Percentiles rank a stretch among this genome's conserved stretches.
These are phyloP conservation scores for Ogataea salicorniae DNA, from an alignment of 805 yeast genomes.

Conservation along the genomic window DNA sequence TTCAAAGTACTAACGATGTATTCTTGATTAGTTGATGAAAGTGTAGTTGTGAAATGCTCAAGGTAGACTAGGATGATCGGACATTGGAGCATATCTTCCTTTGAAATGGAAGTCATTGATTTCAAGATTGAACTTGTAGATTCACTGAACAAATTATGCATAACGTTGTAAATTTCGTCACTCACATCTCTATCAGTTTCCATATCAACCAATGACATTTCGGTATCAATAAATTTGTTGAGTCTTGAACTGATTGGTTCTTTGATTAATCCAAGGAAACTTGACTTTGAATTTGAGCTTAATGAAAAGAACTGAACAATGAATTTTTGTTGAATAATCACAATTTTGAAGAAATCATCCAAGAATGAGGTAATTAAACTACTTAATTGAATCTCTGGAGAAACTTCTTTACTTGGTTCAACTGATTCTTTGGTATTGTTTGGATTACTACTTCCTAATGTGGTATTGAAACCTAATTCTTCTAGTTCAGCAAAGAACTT, in stretches of 20 bases:
- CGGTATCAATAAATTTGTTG: slow-evolving; percentile 7
- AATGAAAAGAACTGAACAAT: slow-evolving; percentile 39
- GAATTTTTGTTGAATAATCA: slow-evolving; percentile 43
- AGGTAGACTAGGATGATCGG: slow-evolving; percentile 40
- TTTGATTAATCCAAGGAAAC: slow-evolving; percentile 40
- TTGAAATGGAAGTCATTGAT: slow-evolving; percentile 29
- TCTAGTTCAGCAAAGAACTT: slow-evolving; percentile 25
- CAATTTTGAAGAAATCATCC: slow-evolving; percentile 9
- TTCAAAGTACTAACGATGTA: slow-evolving; percentile 47
- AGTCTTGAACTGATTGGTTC: slow-evolving; percentile 22
- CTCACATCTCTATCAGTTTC: slow-evolving; percentile 30
- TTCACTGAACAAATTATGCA: slow-evolving; percentile 27
- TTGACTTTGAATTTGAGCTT: slow-evolving; percentile 33
- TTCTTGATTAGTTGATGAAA: slow-evolving; percentile 58
- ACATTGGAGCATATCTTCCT: slow-evolving; percentile 35
- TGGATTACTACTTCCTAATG: background rate
- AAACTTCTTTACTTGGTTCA: background rate
- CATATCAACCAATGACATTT: slow-evolving; percentile 6
- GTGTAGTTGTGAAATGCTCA: slow-evolving; percentile 33
- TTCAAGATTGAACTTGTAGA: slow-evolving; percentile 28
- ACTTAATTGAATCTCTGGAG: slow-evolving; percentile 3
- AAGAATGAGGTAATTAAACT: slow-evolving; percentile 6
- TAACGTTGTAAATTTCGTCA: slow-evolving; percentile 23
- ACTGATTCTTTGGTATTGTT: background rate
- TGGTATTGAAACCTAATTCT: slow-evolving; percentile 20